Evolutionary conservation across 2,329 filamentous ascomycete genomes (phyloP).

Genomic region (Aspergillus sp.): DNA sequence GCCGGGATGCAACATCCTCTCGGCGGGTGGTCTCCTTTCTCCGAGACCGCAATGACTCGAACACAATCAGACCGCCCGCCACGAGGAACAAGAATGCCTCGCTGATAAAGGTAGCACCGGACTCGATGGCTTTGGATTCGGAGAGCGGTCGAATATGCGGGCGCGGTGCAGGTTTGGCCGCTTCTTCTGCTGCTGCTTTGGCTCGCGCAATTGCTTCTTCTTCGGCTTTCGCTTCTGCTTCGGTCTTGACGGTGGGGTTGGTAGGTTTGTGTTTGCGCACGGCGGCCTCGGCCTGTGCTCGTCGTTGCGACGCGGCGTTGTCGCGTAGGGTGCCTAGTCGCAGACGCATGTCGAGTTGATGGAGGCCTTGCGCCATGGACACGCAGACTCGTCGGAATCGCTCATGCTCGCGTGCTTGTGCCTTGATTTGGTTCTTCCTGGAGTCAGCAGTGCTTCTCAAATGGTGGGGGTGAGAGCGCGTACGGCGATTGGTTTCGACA

Average conservation of each 20-base stretch:
- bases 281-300: conserved; percentile 52
- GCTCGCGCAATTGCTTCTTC: conserved; percentile 47
- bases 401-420: conserved; percentile 66
- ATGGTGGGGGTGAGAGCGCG: conserved; percentile 6
- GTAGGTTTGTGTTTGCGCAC: conserved; percentile 52
- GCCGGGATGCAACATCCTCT: conserved; percentile 59
- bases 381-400: conserved; percentile 62
- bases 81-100: conserved; percentile 66
- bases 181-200: conserved; percentile 43
- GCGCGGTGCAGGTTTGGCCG: conserved; percentile 46
- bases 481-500: conserved; percentile 68
- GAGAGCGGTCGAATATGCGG: conserved; percentile 62
- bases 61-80: conserved; percentile 60
- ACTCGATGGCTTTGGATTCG: conserved; percentile 66
- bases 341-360: conserved; percentile 66
- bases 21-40: conserved; percentile 59
- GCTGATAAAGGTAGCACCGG: conserved; percentile 66
- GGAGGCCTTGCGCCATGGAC: conserved; percentile 61
- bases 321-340: conserved; percentile 64
- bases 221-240: conserved; percentile 57
- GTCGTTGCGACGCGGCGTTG: conserved; percentile 48
- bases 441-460: conserved; percentile 17
- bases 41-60: conserved; percentile 60
- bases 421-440: conserved; percentile 64
- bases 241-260: conserved; percentile 60